phyloP scores from a whole-genome alignment of 352 stramenopile species.

The Phytophthora lateralis region DNA sequence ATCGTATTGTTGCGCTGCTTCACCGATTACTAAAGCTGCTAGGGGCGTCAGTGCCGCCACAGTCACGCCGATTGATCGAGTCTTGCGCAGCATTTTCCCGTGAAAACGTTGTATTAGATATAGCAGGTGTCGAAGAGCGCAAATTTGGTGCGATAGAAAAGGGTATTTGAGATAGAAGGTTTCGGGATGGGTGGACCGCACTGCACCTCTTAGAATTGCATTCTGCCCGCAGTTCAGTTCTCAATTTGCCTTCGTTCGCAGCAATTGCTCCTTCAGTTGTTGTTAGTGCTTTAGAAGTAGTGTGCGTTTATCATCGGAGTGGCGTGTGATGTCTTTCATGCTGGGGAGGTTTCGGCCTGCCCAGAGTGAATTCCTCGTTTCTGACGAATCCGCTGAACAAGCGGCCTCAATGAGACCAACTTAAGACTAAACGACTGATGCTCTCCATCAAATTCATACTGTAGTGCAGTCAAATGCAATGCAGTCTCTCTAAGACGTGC shows the following conservation, averaged over 20 bases:
- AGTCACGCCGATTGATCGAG: slow-evolving; percentile 20
- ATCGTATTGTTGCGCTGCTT: slow-evolving; percentile 52
- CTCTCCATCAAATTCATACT: slow-evolving; percentile 27
- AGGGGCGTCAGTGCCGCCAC: slow-evolving; percentile 33
- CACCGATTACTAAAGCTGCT: slow-evolving; percentile 36
- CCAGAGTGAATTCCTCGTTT: slow-evolving; percentile 93
- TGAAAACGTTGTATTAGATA: slow-evolving; percentile 14
- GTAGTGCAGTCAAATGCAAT: not conserved
- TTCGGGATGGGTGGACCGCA: slow-evolving; percentile 25
- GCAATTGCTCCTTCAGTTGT: not conserved
- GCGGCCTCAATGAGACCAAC: slow-evolving; percentile 88
- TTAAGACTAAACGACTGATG: slow-evolving; percentile 83
- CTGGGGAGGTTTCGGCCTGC: slow-evolving; percentile 38
- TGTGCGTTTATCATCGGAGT: slow-evolving; percentile 13
- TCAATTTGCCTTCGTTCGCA: slow-evolving; percentile 12
- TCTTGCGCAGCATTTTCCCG: slow-evolving; percentile 21
- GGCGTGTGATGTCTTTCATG: slow-evolving; percentile 83
- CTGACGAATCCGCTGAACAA: slow-evolving; percentile 88
- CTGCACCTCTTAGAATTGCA: slow-evolving; percentile 9
- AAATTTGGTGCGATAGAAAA: slow-evolving; percentile 9
- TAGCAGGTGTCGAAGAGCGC: not conserved
- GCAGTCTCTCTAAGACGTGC: not conserved
- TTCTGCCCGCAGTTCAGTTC: slow-evolving; percentile 6
- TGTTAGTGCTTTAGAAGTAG: not conserved
- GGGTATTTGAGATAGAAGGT: slow-evolving; percentile 4